Base-by-base conservation (phyloP, 1,284 basidiomycete genomes). In the Amylostereum areolatum region DNA sequence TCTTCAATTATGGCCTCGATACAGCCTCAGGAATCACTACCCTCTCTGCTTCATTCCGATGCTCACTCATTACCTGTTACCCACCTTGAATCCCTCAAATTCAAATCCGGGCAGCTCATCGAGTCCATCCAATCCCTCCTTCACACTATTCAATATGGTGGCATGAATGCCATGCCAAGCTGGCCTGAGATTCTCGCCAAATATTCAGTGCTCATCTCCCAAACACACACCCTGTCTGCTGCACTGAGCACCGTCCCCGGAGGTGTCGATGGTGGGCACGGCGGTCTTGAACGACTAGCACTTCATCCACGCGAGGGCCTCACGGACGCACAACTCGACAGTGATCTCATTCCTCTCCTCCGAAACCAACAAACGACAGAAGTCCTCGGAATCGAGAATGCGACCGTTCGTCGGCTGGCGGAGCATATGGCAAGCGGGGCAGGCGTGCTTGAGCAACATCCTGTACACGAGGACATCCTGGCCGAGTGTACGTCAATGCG, bases 101-200 rank as follows among this genome's bases (percentile, higher is more conserved):
- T 85, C 70, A 87, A 88, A 55, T 75, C 83, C 1, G 78, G 74
- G 48, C 85, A 88, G 60, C 85, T 89, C 32, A 78, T 88, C 45
- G 86, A 89, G 46, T 85, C 84, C 4, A 84, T 90, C 12, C 70
- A 79, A 48, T 68, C 71, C 0, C 70, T 90, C 2, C 80, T 81
- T 47, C 70, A 76, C 39, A 82, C 77, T 3, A 69, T 90, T 53
- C 83, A 88, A 53, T 71, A 67, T 3, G 73, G 75, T 6, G 73
- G 79, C 40, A 73, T 72, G 44, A 68, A 65, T 11, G 58, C 57
- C 25, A 85, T 89, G 78, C 81, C 81, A 2, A 66, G 84, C 7
- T 90, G 89, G 89, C 88, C 87, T 1, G 88, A 90, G 58, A 79
- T 91, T 45, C 72, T 90, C 45, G 81, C 84, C 18, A 89, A 89